These are phyloP conservation scores for Plasmodium cynomolgi DNA, from an alignment of 169 alveolate species.

Conservation along the genomic window DNA sequence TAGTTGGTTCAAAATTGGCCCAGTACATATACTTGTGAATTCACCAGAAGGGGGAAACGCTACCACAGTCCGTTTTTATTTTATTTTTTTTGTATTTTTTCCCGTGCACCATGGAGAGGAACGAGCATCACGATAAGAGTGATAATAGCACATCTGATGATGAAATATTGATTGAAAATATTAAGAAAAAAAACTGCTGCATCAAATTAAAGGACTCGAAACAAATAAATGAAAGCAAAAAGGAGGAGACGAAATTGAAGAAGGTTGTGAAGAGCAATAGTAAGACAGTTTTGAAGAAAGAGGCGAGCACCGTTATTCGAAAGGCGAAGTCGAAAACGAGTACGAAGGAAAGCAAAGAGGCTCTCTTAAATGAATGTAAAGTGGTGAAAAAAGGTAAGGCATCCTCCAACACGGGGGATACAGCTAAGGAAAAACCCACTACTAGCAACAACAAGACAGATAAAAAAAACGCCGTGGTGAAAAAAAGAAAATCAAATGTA, in stretches of 20 bases:
- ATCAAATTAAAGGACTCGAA: conserved; percentile 3
- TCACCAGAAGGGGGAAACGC: not conserved
- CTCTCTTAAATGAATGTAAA: not conserved
- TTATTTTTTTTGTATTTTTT: conserved; percentile 6
- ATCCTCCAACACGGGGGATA: not conserved
- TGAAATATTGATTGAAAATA: conserved; percentile 60
- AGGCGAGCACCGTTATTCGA: not conserved
- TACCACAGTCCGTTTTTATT: not conserved
- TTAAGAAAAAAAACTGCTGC: conserved; percentile 33
- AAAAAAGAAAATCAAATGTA: conserved; percentile 26
- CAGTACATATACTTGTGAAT: not conserved
- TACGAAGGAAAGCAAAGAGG: not conserved
- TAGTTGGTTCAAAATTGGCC: not conserved
- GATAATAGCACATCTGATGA: conserved; percentile 47
- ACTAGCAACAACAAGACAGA: not conserved
- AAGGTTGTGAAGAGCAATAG: not conserved
- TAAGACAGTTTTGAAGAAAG: conserved; percentile 1
- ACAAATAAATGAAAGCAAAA: conserved; percentile 2
- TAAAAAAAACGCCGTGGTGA: conserved; percentile 6
- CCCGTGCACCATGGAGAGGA: conserved; percentile 26
- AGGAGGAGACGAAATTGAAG: not conserved
- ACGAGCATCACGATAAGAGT: not conserved
- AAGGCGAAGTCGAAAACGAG: not conserved
- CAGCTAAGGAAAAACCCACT: conserved; percentile 14
- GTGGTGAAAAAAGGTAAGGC: not conserved